Percentiles rank a stretch among this genome's conserved stretches.
These are phyloP conservation scores for Fusarium lateritium DNA, from an alignment of 2,329 filamentous ascomycete species.

Conservation along the genomic window DNA sequence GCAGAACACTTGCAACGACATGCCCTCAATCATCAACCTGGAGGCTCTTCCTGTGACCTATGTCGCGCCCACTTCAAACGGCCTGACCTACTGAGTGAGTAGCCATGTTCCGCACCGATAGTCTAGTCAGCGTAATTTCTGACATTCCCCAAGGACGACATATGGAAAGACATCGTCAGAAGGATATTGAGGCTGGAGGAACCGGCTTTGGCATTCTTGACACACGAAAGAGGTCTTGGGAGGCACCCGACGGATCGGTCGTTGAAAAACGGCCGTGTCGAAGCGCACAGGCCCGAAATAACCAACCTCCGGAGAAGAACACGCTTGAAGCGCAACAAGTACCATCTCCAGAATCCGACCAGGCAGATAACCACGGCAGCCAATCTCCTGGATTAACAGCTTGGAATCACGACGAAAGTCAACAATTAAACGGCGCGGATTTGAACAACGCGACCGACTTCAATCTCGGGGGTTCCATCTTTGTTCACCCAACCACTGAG, in stretches of 20 bases:
- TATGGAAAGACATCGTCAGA: conserved; percentile 67
- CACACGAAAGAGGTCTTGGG: conserved; percentile 70
- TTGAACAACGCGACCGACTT: neutral
- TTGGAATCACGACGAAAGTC: conserved; percentile 1
- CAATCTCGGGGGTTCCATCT: conserved; percentile 3
- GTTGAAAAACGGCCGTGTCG: conserved; percentile 58
- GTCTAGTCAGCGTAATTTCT: neutral
- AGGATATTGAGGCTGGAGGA: conserved; percentile 69
- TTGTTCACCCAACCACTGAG: neutral
- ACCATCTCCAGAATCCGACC: conserved; percentile 9
- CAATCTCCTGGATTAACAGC: neutral
- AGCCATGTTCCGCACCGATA: neutral
- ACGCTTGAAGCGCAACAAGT: conserved; percentile 3
- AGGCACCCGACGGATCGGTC: conserved; percentile 66
- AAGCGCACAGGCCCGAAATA: conserved; percentile 15
- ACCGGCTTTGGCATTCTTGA: conserved; percentile 65
- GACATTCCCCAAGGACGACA: conserved; percentile 65
- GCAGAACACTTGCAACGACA: conserved; percentile 72
- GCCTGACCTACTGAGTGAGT: conserved; percentile 63
- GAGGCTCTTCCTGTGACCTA: conserved; percentile 69
- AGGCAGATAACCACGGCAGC: neutral
- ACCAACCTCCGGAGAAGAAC: conserved; percentile 16
- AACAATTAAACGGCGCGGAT: neutral
- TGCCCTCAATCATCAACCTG: conserved; percentile 68
- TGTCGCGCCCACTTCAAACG: conserved; percentile 74